Evolutionary conservation across 1,284 basidiomycete species (phyloP).

Genomic region (Tylopilus sp.): DNA sequence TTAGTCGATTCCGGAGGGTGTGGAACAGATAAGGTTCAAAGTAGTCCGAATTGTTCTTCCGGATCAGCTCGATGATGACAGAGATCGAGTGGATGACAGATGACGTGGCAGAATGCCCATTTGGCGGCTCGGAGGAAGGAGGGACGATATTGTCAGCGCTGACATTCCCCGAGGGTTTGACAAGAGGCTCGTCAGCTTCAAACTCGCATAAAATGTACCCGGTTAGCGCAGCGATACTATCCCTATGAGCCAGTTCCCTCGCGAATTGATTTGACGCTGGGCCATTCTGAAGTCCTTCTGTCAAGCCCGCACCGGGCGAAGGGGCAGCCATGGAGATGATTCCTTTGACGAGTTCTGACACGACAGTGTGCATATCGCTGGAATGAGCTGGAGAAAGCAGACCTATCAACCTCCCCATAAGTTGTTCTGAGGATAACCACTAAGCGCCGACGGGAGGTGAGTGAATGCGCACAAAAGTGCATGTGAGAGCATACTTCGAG

Average conservation of each 20-base stretch:
- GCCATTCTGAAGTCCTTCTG: constrained; percentile 61
- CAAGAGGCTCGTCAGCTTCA: constrained; percentile 21
- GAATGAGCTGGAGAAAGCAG: constrained; percentile 80
- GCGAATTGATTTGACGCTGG: constrained; percentile 86
- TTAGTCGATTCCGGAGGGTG: constrained; percentile 85
- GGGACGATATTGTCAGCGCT: constrained; percentile 10
- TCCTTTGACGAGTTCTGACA: constrained; percentile 90
- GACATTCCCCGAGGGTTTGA: constrained; percentile 15
- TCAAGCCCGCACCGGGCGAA: constrained; percentile 69
- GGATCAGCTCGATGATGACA: constrained; percentile 92
- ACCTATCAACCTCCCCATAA: constrained; percentile 80
- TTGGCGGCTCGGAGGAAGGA: constrained; percentile 44
- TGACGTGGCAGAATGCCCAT: constrained; percentile 76
- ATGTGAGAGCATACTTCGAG: constrained; percentile 68
- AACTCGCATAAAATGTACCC: constrained; percentile 81
- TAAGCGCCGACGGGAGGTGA: constrained; percentile 36
- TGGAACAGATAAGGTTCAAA: constrained; percentile 99
- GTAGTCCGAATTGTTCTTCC: constrained; percentile 98
- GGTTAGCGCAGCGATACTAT: constrained; percentile 71
- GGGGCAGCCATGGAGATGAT: constrained; percentile 95
- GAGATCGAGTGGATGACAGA: constrained; percentile 87
- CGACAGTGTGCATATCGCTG: constrained; percentile 80
- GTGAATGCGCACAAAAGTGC: constrained; percentile 24
- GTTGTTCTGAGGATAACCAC: constrained; percentile 86
- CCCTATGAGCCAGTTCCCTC: constrained; percentile 79